Base-by-base conservation (phyloP, 2,329 filamentous ascomycete species). In the Tolypocladium sp. region DNA sequence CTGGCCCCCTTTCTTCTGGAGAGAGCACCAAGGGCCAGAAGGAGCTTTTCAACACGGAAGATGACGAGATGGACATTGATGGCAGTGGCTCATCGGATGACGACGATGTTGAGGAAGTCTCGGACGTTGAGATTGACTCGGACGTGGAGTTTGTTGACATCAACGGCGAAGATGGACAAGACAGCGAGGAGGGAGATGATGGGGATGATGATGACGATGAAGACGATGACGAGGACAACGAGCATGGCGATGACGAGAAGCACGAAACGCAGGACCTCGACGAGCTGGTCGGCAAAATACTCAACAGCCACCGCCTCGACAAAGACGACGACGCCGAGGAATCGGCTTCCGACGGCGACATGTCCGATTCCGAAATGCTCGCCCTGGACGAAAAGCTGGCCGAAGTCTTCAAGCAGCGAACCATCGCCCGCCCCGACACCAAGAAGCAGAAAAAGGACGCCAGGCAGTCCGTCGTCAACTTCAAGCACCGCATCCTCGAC, bases 361-460 rank as follows among this genome's bases (percentile, higher is more conserved):
- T 99, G 92, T 89, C 91, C 62, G 93, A 97, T 74, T 92, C 93
- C 22, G 89, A 96, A 70, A 97, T 97, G 94, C 87, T 96, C 75
- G 87, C 87, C 4, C 79, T 97, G 20, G 93, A 97, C 67, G 83
- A 83, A 13, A 88, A 93, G 69, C 84, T 99, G 4, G 85, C 87
- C 56, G 90, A 90, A 63, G 91, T 97, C 62, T 95, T 97, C 80
- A 86, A 87, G 64, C 87, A 92, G 64, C 86, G 87, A 55, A 84
- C 83, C 64, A 87, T 91, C 71, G 66, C 67, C 22, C 78, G 77
- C 20, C 76, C 78, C 2, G 87, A 82, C 70, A 88, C 89, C 69
- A 94, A 92, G 76, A 90, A 92, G 73, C 87, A 94, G 69, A 89
- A 89, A 67, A 91, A 91, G 69, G 89, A 93, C 61, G 92, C 93